Evolutionary conservation across 2,329 filamentous ascomycete genomes (phyloP).

Genomic region (Sporothrix brasiliensis): DNA sequence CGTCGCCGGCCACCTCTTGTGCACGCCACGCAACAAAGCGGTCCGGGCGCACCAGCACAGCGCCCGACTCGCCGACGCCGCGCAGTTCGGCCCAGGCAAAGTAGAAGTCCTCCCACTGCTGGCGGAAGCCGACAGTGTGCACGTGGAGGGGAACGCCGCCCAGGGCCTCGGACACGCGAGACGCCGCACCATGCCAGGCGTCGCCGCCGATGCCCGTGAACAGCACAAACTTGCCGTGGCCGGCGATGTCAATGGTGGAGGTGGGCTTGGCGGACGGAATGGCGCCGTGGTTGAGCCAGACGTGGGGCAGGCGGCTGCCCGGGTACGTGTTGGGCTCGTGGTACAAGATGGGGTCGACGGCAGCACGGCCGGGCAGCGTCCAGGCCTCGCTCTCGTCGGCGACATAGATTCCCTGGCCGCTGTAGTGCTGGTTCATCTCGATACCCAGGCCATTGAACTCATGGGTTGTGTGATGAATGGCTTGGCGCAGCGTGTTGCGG

Average conservation of each 20-base stretch:
- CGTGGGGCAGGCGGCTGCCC: constrained; percentile 63
- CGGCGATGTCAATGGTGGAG: constrained; percentile 64
- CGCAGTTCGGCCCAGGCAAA: constrained; percentile 59
- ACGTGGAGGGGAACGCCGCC: constrained; percentile 51
- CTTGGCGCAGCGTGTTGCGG: constrained; percentile 47
- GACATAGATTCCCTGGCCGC: constrained; percentile 49
- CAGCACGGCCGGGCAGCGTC: constrained; percentile 33
- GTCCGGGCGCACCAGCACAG: constrained; percentile 62
- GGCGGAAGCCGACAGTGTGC: constrained; percentile 58
- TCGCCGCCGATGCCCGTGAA: constrained; percentile 60
- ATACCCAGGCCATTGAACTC: constrained; percentile 61
- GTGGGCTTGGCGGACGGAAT: constrained; percentile 43
- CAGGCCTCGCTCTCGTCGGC: constrained; percentile 46
- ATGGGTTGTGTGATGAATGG: constrained; percentile 48
- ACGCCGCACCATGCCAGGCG: constrained; percentile 56
- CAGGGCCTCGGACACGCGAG: constrained; percentile 44
- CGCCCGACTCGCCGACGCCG: constrained; percentile 60
- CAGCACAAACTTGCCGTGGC: constrained; percentile 55
- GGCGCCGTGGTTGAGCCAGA: constrained; percentile 59
- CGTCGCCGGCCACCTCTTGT: constrained; percentile 32
- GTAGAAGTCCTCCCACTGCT: constrained; percentile 65
- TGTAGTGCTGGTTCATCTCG: constrained; percentile 63
- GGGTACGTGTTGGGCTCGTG: constrained; percentile 58
- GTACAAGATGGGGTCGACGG: constrained; percentile 47
- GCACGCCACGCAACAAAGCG: constrained; percentile 58